Evolutionary conservation across 2,329 filamentous ascomycete genomes (phyloP), one percentile per base, ranked within the genome.

Genomic region (Pseudogymnoascus sp.): DNA sequence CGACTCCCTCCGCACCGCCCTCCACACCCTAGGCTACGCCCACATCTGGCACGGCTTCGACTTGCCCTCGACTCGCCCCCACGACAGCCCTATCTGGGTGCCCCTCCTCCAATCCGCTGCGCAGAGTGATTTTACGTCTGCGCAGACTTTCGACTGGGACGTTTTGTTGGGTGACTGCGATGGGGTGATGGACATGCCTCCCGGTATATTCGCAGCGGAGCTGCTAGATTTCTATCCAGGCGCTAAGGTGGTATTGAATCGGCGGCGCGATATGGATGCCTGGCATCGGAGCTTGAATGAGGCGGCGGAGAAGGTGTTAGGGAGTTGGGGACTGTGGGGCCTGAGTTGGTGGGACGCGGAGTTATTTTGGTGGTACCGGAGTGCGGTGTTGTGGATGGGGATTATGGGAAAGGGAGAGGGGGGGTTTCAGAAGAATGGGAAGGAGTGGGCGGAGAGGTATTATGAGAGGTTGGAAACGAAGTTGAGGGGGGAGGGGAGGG

Each of bases 201-300:
- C 67, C 5, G 64, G 62, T 5, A 63, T 69, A n/a, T 77, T 77
- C 64, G 70, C 67, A 3, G 67, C 68, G 29, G 75, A 77, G 51
- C 64, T 77, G 2, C 62, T 72, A 10, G 59, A 62, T 4, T 68
- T 71, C 1, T 77, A 77, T 59, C 75, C 75, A 0, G 66, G 72
- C 0, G 75, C 74, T 1, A 75, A 75, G 60, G 69, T 76, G 58
- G 71, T 76, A 7, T 63, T 75, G 29, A 71, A 68, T 2, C 64
- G 65, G 15, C 68, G 74, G 6, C 5, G n/a, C 7, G 69, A 71
- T 60, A 41, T 67, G 1, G 68, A 69, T n/a, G 63, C 64, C 5
- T 74, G 72, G 71, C 59, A 61, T 13, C 25, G 21, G 5, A 70
- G 66, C 2, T 64, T 69, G 60, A 29, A 66, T 8, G 59, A 63